Conservation (phyloP, 441 rosid species). For the Mallotus japonicus region DNA sequence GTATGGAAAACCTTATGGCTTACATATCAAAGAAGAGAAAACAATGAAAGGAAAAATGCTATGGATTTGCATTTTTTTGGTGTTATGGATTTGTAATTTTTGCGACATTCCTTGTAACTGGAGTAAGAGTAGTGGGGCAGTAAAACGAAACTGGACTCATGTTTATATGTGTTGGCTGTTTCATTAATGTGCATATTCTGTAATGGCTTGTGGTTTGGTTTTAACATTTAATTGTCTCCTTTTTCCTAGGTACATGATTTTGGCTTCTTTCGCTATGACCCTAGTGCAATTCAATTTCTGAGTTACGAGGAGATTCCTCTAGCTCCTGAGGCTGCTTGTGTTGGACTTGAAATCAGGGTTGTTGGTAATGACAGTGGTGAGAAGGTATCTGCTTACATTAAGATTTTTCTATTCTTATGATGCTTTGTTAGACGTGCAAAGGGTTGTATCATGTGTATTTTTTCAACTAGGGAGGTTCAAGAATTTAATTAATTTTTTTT, state of each 20-base stretch:
- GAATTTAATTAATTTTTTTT: background rate
- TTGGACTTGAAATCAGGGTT: slow-evolving; percentile 98
- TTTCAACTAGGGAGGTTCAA: background rate
- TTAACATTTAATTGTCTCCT: background rate
- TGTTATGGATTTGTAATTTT: too few relatives aligned
- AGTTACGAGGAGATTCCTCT: slow-evolving; percentile 96
- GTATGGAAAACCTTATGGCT: too few relatives aligned
- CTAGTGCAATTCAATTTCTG: slow-evolving; percentile 72
- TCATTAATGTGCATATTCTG: too few relatives aligned
- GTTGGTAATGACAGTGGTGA: slow-evolving; percentile 99
- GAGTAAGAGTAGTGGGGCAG: too few relatives aligned
- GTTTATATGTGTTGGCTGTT: too few relatives aligned
- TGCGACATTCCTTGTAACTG: too few relatives aligned
- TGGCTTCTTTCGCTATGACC: slow-evolving; percentile 95
- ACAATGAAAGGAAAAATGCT: too few relatives aligned
- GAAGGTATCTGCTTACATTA: slow-evolving; percentile 53
- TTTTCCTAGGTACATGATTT: slow-evolving; percentile 90
- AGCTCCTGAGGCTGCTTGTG: slow-evolving; percentile 92
- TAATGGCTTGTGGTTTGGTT: background rate
- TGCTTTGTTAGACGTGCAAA: background rate
- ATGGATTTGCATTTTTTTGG: too few relatives aligned
- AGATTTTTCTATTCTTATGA: background rate
- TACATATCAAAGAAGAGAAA: too few relatives aligned
- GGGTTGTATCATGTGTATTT: too few relatives aligned
- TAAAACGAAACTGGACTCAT: too few relatives aligned